Percentiles rank a stretch among this genome's conserved stretches.
Evolutionary conservation across 371 early-diverging fungal genomes (phyloP).

Genomic region (Globomyces sp.): DNA sequence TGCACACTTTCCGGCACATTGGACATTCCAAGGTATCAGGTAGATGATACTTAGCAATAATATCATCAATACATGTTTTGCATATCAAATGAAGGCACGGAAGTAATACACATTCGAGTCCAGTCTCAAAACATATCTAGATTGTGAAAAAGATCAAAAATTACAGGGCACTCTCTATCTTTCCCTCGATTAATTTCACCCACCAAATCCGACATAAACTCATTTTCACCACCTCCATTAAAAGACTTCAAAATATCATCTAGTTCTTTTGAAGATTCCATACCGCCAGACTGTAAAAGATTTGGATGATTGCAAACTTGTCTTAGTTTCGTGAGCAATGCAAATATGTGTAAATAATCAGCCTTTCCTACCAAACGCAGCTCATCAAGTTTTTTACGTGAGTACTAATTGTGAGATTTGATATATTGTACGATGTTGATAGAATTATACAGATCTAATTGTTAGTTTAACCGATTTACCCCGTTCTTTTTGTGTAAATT

Average conservation of each 20-base stretch:
- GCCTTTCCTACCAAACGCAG: slow-evolving; percentile 8
- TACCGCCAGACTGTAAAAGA: neutral
- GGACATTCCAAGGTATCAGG: slow-evolving; percentile 7
- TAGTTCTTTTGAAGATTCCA: neutral
- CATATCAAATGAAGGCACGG: neutral
- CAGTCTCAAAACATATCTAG: neutral
- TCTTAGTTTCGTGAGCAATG: slow-evolving; percentile 52
- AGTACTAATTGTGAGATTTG: neutral
- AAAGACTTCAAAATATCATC: neutral
- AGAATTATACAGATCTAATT: neutral
- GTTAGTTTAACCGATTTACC: slow-evolving; percentile 23
- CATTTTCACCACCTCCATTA: slow-evolving; percentile 3
- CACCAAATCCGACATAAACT: neutral
- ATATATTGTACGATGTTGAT: neutral
- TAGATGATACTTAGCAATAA: neutral
- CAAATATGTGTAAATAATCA: slow-evolving; percentile 31
- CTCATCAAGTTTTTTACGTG: neutral
- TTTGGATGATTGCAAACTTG: slow-evolving; percentile 67
- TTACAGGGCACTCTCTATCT: neutral
- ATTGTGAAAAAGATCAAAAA: neutral
- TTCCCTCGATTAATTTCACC: neutral
- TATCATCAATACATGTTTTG: slow-evolving; percentile 2
- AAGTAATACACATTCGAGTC: neutral
- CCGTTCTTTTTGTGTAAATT: slow-evolving; percentile 42
- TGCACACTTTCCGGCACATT: slow-evolving; percentile 54